Evolutionary conservation across 495 filamentous ascomycete species (phyloP).

Genomic region (Gamarada debralockiae): DNA sequence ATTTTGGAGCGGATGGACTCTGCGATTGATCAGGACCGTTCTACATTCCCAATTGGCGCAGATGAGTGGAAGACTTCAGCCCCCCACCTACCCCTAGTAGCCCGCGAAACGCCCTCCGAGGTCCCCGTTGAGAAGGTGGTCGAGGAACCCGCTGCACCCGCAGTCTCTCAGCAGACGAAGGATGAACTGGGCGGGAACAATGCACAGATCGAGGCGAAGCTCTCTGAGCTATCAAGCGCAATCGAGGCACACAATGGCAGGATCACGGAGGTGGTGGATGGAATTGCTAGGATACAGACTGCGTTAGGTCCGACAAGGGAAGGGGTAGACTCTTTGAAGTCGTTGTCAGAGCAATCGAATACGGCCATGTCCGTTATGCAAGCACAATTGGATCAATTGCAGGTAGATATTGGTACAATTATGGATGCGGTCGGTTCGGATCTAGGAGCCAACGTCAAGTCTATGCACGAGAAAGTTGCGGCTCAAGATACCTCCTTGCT

Average conservation of each 20-base stretch:
- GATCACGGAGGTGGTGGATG: constrained; percentile 12
- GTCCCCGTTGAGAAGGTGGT: neutral
- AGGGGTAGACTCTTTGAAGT: constrained; percentile 10
- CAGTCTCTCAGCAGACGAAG: constrained; percentile 12
- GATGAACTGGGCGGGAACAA: constrained; percentile 13
- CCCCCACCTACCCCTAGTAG: neutral
- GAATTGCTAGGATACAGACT: constrained; percentile 9
- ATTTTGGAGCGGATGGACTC: constrained; percentile 19
- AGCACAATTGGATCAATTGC: constrained; percentile 24
- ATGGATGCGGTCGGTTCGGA: constrained; percentile 13
- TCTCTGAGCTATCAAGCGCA: constrained; percentile 20
- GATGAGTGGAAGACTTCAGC: neutral
- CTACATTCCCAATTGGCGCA: neutral
- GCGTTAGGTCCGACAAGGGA: constrained; percentile 12
- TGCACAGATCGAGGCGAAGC: constrained; percentile 7
- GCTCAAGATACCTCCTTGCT: constrained; percentile 8
- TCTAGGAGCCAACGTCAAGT: constrained; percentile 12
- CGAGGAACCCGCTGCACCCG: neutral
- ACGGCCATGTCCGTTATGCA: constrained; percentile 18
- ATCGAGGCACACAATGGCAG: constrained; percentile 18
- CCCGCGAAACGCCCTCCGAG: neutral
- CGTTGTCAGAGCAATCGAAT: constrained; percentile 15
- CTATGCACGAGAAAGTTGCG: constrained; percentile 6
- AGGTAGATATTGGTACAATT: constrained; percentile 17
- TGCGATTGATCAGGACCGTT: neutral